Evolutionary conservation across 441 rosid species (phyloP).

Genomic region (Breynia disticha): DNA sequence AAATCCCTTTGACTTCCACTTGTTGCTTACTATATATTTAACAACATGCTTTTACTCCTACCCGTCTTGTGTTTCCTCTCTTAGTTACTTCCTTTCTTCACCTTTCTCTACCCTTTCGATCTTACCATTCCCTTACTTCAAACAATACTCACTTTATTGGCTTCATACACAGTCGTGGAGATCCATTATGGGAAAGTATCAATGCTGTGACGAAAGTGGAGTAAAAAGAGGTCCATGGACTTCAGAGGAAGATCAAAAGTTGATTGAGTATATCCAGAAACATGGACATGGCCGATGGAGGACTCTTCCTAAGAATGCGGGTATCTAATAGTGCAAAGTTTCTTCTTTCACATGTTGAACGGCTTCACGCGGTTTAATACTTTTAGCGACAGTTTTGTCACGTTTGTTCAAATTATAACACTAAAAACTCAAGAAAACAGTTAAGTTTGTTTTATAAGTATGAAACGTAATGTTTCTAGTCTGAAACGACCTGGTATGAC

Average conservation of each 20-base stretch:
- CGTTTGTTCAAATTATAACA: not conserved
- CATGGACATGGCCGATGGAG: slow-evolving; percentile 38
- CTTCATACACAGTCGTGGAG: not conserved
- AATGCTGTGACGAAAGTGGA: slow-evolving; percentile 20
- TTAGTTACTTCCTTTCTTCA: slow-evolving; percentile 5
- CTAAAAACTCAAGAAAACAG: too few species aligned
- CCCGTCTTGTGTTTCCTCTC: not conserved
- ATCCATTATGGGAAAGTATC: slow-evolving; percentile 21
- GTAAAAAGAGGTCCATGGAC: slow-evolving; percentile 37
- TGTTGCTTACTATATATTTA: slow-evolving; percentile 14
- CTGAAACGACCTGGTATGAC: not conserved
- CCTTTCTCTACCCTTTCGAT: not conserved
- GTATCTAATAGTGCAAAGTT: slow-evolving; percentile 20
- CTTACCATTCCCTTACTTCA: not conserved
- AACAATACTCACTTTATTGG: not conserved
- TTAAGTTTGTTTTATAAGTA: too few species aligned
- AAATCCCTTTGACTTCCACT: slow-evolving; percentile 9
- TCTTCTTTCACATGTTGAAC: not conserved
- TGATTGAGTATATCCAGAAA: slow-evolving; percentile 25
- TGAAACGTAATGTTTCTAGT: too few species aligned
- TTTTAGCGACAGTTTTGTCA: not conserved
- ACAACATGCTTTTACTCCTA: not conserved
- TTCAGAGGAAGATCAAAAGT: slow-evolving; percentile 29
- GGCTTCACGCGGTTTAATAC: not conserved
- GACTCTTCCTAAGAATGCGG: slow-evolving; percentile 29